A percentile compares a stretch with the other conserved stretches of the same genome.
Conservation (phyloP, 202 grass and related monocot genomes). For the Zoysia matrella region DNA sequence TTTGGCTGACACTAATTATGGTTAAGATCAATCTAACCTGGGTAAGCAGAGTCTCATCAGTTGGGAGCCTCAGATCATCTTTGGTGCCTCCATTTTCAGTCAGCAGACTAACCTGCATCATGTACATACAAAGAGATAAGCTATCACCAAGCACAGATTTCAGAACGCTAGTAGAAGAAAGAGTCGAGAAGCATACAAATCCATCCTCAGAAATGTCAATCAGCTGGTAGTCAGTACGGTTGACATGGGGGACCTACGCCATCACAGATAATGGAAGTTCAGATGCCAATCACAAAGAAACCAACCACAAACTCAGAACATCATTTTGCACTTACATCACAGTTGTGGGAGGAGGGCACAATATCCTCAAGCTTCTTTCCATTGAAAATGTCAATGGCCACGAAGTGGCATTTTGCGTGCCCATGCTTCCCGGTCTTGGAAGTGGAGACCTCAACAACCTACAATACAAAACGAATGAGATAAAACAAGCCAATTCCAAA, state of each 20-base stretch:
- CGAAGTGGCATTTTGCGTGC: conserved; percentile 96
- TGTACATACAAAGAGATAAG: conserved; percentile 1
- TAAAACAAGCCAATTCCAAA: background rate
- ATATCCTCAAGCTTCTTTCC: conserved; percentile 95
- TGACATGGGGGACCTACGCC: conserved; percentile 73
- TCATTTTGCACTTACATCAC: conserved; percentile 60
- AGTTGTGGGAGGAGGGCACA: conserved; percentile 91
- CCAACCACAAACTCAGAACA: background rate
- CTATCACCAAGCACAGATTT: background rate
- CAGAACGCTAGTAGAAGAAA: background rate
- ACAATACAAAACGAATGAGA: conserved; percentile 15
- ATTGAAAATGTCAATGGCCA: conserved; percentile 91
- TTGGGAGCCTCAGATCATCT: conserved; percentile 86
- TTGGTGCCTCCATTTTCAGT: conserved; percentile 82
- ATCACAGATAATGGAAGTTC: conserved; percentile 2
- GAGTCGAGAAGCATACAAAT: conserved; percentile 59
- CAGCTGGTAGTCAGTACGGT: conserved; percentile 84
- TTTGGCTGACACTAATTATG: background rate
- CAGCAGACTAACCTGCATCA: conserved; percentile 74
- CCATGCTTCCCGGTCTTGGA: conserved; percentile 97
- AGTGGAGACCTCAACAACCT: conserved; percentile 97
- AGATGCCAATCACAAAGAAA: conserved; percentile 7
- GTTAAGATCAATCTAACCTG: conserved; percentile 46
- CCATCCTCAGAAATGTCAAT: conserved; percentile 40
- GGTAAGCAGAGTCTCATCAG: conserved; percentile 61